Percentiles rank a stretch among this genome's conserved stretches.
phyloP scores from a whole-genome alignment of 1,284 basidiomycete genomes.

The Sporisorium reilianum region DNA sequence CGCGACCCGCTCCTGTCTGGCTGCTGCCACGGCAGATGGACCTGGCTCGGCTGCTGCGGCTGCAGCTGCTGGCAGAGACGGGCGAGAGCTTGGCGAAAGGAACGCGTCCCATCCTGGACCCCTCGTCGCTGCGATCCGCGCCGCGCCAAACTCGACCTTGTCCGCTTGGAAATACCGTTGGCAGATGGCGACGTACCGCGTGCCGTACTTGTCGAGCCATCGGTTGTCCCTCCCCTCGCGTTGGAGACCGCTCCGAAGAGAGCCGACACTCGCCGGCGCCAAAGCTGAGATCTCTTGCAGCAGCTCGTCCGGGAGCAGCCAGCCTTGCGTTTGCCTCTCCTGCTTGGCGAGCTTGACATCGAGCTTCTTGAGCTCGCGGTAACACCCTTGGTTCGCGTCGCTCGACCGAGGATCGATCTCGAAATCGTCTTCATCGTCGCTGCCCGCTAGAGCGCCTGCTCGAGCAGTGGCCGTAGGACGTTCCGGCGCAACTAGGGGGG shows the following conservation, averaged over 20 bases:
- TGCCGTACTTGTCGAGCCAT: constrained; percentile 24
- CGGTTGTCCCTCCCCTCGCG: constrained; percentile 7
- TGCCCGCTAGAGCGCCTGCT: not conserved
- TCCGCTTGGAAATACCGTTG: constrained; percentile 8
- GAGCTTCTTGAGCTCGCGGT: constrained; percentile 31
- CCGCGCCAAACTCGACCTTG: not conserved
- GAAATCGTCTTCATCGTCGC: constrained; percentile 22
- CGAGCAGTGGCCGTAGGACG: not conserved
- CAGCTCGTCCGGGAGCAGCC: constrained; percentile 26
- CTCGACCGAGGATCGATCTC: constrained; percentile 29
- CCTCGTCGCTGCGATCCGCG: constrained; percentile 1
- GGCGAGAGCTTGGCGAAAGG: not conserved
- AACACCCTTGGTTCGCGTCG: constrained; percentile 22
- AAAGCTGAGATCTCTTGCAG: constrained; percentile 34
- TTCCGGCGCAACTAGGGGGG: too few species aligned
- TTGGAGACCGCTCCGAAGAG: constrained; percentile 1
- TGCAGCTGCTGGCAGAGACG: too few species aligned
- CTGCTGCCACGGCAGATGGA: not conserved
- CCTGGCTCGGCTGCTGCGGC: too few species aligned
- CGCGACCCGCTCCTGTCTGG: constrained; percentile 1
- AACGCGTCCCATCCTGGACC: constrained; percentile 6
- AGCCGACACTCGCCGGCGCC: constrained; percentile 12
- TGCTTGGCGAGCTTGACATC: constrained; percentile 22
- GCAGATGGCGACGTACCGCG: constrained; percentile 35
- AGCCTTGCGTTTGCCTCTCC: constrained; percentile 12